These are phyloP conservation scores for Quercus dentata DNA, from an alignment of 306 rosid species.

Conservation along the genomic window DNA sequence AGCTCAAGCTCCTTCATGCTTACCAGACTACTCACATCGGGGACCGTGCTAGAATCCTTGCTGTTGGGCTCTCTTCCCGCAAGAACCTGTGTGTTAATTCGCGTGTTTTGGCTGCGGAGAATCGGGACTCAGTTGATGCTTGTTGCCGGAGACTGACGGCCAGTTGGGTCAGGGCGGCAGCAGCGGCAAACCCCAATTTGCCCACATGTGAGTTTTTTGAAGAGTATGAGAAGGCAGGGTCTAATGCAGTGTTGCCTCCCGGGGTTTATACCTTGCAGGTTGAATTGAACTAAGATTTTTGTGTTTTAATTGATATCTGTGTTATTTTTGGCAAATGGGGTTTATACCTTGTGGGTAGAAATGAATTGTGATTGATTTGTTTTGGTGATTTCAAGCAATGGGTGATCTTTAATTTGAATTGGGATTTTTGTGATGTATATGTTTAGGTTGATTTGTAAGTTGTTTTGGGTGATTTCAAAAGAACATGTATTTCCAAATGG, in stretches of 20 bases:
- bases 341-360: too few relatives aligned
- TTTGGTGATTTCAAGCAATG: too few relatives aligned
- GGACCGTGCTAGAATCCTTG: constrained; percentile 60
- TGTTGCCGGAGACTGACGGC: constrained; percentile 82
- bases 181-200: constrained; percentile 54
- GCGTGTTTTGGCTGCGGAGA: constrained; percentile 53
- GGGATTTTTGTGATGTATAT: too few relatives aligned
- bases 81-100: constrained; percentile 80
- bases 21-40: constrained; percentile 66
- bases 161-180: constrained; percentile 80
- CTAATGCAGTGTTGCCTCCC: constrained; percentile 65
- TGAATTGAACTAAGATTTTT: not conserved
- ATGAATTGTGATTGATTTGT: too few relatives aligned
- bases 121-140: constrained; percentile 87
- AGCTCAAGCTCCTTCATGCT: constrained; percentile 65
- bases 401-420: too few relatives aligned
- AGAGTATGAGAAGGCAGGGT: constrained; percentile 70
- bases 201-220: constrained; percentile 75
- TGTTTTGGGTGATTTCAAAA: too few relatives aligned
- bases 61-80: constrained; percentile 74
- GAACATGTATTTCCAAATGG: too few relatives aligned
- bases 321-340: not conserved
- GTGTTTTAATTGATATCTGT: not conserved
- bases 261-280: constrained; percentile 96
- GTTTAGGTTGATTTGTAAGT: too few relatives aligned